Evolutionary conservation across 2,329 filamentous ascomycete genomes (phyloP), one percentile per base, ranked within the genome.

Genomic region (Neofusicoccum sp.): DNA sequence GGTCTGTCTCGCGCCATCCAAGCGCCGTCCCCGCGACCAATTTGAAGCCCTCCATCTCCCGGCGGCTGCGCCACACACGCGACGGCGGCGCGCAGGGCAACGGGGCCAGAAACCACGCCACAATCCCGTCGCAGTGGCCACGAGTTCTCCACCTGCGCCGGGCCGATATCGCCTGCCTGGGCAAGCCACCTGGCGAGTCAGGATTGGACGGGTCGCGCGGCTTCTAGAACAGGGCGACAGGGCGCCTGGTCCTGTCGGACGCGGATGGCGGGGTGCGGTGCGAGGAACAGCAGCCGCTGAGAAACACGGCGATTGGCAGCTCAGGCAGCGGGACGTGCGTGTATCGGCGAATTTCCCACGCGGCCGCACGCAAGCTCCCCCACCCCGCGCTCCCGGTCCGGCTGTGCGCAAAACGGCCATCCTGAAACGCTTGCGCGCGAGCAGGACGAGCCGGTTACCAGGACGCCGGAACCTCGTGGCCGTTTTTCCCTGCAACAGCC

Each of bases 141-240:
- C 20, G 16, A 30, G 26, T 30, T 54, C 49, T 54, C 34, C 49
- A 41, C 49, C 28, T 11, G 11, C 51, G 51, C 20, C 51, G 51
- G 51, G 51, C 51, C 51, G 51, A 56, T 56, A 34, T 56, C 36
- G 51, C 51, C 28, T 43, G 51, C 34, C 49, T 20, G 49, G 49
- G 49, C 49, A 36, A 24, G 28, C 24, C 51, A 56, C n/a, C 51
- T 43, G 51, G 26, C 51, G 28, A 24, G 38, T 31, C 49, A 41
- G 36, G 49, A 28, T 38, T 30, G 49, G 49, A 8, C 24, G 49
- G 49, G 34, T 36, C 34, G 49, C 49, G 20, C 20, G 20, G 20
- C 49, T 47, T 47, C 44, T 47, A 31, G 44, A 47, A 47, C 26
- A 20, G 20, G 20, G 20, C 20, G 20, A 20, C 20, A 20, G 20